Conservation (phyloP, 768 basidiomycete genomes). For the Brasilioporus rufonigricans region DNA sequence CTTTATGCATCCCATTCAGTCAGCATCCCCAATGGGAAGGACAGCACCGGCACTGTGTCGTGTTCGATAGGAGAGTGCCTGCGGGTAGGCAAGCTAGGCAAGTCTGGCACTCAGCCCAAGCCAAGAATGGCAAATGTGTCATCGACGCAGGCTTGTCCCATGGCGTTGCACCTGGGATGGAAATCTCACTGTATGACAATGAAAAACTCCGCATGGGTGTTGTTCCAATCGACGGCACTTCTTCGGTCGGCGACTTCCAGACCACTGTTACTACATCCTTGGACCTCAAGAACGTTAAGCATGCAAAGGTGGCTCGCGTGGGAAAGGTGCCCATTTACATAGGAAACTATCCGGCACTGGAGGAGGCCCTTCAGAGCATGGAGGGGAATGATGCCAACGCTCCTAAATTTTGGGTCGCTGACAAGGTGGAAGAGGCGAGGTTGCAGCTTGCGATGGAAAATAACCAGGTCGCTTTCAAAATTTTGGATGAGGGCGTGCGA, state of each 20-base stretch:
- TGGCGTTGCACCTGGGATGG: slow-evolving; percentile 16
- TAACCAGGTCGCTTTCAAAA: not conserved
- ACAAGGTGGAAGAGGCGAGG: not conserved
- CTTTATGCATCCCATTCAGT: slow-evolving; percentile 2
- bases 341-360: not conserved
- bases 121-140: slow-evolving; percentile 5
- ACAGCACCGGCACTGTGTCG: slow-evolving; percentile 1
- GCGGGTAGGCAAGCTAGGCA: slow-evolving; percentile 9
- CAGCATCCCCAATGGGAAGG: slow-evolving; percentile 34
- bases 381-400: too few relatives aligned
- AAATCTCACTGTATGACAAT: slow-evolving; percentile 22
- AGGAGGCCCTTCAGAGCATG: not conserved
- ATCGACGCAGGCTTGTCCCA: slow-evolving; percentile 29
- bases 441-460: not conserved
- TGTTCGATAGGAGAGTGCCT: slow-evolving; percentile 20
- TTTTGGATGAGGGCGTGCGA: slow-evolving; percentile 5
- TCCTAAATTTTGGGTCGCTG: not conserved
- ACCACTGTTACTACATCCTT: not conserved
- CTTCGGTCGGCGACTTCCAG: slow-evolving; percentile 13
- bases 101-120: slow-evolving; percentile 1
- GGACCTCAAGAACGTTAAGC: not conserved
- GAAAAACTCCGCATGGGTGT: not conserved
- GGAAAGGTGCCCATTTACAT: too few relatives aligned
- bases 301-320: slow-evolving; percentile 1
- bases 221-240: slow-evolving; percentile 4